A percentile compares a stretch with the other conserved stretches of the same genome.
Conservation (phyloP, 495 filamentous ascomycete species). For the Penicillium egyptiacum region DNA sequence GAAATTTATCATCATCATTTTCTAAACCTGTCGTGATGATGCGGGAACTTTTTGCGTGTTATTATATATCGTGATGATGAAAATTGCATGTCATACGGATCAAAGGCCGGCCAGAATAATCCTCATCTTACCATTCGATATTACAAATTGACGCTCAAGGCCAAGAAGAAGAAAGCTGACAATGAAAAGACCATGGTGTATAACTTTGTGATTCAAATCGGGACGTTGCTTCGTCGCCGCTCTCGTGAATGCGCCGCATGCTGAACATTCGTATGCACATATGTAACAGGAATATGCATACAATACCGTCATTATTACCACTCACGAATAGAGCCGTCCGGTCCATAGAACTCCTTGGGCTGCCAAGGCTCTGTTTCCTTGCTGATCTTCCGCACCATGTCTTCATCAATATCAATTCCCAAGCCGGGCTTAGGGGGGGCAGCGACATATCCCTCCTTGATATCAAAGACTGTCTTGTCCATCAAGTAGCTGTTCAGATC, state of each 20-base stretch:
- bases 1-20: not conserved
- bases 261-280: not conserved
- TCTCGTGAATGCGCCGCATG: not conserved
- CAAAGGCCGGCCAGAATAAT: not conserved
- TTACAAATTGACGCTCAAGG: not conserved
- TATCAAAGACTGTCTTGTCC: constrained; percentile 62
- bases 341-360: constrained; percentile 65
- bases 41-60: not conserved
- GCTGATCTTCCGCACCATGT: constrained; percentile 54
- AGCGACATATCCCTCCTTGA: constrained; percentile 68
- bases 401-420: constrained; percentile 78
- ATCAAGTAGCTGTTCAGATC: constrained; percentile 70
- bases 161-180: not conserved
- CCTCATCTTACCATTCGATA: not conserved
- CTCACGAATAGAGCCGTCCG: constrained; percentile 70
- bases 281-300: not conserved
- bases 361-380: constrained; percentile 58
- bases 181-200: not conserved
- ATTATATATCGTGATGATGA: not conserved
- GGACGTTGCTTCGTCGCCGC: not conserved
- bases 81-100: not conserved
- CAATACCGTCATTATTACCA: constrained; percentile 51
- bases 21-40: not conserved
- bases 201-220: not conserved
- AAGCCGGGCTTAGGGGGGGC: constrained; percentile 61